A percentile compares a stretch with the other conserved stretches of the same genome.
phyloP scores from a whole-genome alignment of 192 early-diverging fungal genomes.

The Linnemannia elongata region DNA sequence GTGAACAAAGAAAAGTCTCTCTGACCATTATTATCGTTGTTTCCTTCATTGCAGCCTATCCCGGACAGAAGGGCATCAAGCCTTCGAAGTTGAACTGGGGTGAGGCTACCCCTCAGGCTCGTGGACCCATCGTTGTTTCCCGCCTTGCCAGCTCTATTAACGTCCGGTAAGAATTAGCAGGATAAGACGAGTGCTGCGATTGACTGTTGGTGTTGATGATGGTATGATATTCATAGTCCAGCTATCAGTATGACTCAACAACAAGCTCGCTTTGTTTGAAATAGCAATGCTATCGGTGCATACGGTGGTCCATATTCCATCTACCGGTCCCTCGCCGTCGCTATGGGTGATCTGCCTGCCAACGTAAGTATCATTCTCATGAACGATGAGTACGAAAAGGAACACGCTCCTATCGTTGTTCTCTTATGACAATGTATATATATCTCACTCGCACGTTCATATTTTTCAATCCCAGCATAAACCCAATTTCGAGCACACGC shows the following conservation, averaged over 20 bases:
- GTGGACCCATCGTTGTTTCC: conserved; percentile 92
- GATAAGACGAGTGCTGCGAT: background rate
- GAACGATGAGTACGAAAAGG: background rate
- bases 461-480: conserved; percentile 73
- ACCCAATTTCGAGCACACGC: conserved; percentile 89
- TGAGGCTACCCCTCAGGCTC: conserved; percentile 72
- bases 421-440: background rate
- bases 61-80: conserved; percentile 73
- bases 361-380: conserved; percentile 26
- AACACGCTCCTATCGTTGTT: background rate
- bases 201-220: background rate
- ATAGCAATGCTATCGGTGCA: conserved; percentile 94
- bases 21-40: background rate
- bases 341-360: conserved; percentile 84
- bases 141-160: conserved; percentile 80
- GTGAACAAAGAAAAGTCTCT: no score
- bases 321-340: conserved; percentile 92
- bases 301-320: conserved; percentile 93
- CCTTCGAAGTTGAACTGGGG: conserved; percentile 87
- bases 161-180: conserved; percentile 64
- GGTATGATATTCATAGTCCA: background rate
- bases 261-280: background rate
- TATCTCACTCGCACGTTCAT: background rate
- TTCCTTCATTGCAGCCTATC: conserved; percentile 58
- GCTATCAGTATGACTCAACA: background rate